Evolutionary conservation across 2,329 filamentous ascomycete species (phyloP).

Genomic region (Parasarocladium wereldwijsianum): DNA sequence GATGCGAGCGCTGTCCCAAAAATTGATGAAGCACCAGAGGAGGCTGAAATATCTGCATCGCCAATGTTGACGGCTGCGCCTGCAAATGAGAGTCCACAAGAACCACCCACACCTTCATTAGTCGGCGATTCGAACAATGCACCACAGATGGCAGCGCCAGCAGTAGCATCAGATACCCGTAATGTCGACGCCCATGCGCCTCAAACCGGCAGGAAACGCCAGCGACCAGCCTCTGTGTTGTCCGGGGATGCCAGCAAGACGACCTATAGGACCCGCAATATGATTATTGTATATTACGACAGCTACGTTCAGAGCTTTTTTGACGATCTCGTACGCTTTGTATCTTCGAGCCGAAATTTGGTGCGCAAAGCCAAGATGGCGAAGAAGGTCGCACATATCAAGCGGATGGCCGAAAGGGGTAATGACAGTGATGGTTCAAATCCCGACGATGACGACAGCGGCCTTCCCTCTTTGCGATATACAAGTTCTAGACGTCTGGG

Average conservation of each 20-base stretch:
- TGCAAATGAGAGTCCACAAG: background rate
- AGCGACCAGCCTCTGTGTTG: constrained; percentile 35
- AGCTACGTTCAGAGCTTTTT: constrained; percentile 73
- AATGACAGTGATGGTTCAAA: constrained; percentile 22
- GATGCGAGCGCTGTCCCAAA: constrained; percentile 1
- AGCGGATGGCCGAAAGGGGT: constrained; percentile 40
- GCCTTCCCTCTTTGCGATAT: constrained; percentile 23
- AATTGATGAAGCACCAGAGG: constrained; percentile 2
- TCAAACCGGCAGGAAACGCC: constrained; percentile 30
- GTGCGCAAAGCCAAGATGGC: constrained; percentile 83
- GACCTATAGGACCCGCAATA: constrained; percentile 51
- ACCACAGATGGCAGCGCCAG: constrained; percentile 11
- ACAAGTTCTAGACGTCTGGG: constrained; percentile 22
- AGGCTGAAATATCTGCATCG: background rate
- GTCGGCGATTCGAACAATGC: background rate
- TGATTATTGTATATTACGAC: constrained; percentile 87
- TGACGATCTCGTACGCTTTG: constrained; percentile 67
- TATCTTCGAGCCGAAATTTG: constrained; percentile 66
- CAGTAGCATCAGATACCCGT: constrained; percentile 29
- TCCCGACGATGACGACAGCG: constrained; percentile 10
- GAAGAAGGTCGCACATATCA: constrained; percentile 54
- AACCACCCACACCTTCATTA: background rate
- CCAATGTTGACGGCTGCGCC: background rate
- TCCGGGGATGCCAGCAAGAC: constrained; percentile 27
- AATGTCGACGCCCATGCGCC: too few species aligned